Evolutionary conservation across 2,329 filamentous ascomycete genomes (phyloP).

Genomic region (Trichophaea hybrida): DNA sequence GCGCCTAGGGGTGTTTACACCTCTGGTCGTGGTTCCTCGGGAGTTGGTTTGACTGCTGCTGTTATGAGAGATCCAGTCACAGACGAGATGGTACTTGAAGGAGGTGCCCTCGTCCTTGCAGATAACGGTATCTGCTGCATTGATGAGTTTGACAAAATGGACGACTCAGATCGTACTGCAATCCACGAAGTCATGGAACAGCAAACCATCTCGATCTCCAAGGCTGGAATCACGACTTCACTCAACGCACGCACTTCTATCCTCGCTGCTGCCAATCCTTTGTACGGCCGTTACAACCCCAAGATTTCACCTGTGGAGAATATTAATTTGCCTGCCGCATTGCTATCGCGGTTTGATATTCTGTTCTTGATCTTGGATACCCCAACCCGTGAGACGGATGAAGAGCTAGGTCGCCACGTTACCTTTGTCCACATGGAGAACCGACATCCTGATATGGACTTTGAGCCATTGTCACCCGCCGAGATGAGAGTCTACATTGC

Average conservation of each 20-base stretch:
- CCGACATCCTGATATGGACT: constrained; percentile 65
- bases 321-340: constrained; percentile 94
- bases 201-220: constrained; percentile 73
- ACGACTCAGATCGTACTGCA: constrained; percentile 65
- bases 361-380: constrained; percentile 95
- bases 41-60: constrained; percentile 67
- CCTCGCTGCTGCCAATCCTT: constrained; percentile 85
- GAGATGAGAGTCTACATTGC: constrained; percentile 96
- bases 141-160: constrained; percentile 83
- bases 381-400: constrained; percentile 74
- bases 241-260: constrained; percentile 94
- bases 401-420: constrained; percentile 89
- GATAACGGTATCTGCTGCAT: constrained; percentile 79
- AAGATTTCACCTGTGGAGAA: constrained; percentile 95
- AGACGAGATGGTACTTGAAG: constrained; percentile 72
- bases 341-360: constrained; percentile 92
- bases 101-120: constrained; percentile 62
- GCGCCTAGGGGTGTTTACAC: constrained; percentile 83
- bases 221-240: constrained; percentile 69
- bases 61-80: constrained; percentile 75
- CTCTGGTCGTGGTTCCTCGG: constrained; percentile 64
- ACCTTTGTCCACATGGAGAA: constrained; percentile 96
- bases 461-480: constrained; percentile 55
- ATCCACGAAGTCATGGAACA: constrained; percentile 86
- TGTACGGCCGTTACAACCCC: constrained; percentile 97